Evolutionary conservation across 148 eudicot species (phyloP), one percentile per base, ranked within the genome.

Genomic region (Persicaria maculosa): DNA sequence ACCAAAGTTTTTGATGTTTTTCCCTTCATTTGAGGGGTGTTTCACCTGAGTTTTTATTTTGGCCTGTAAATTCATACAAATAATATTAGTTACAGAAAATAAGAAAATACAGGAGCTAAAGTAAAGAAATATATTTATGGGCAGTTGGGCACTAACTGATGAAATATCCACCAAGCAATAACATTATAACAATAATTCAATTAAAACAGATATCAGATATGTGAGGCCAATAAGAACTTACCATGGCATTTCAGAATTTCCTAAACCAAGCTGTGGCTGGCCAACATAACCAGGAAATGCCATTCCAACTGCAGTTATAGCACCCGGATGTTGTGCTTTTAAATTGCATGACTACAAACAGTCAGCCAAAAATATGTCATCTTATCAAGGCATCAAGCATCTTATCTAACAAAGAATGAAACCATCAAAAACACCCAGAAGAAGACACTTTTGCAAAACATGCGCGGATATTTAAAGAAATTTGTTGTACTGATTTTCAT

Each of bases 261-360:
- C 94, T 74, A 77, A 65, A 68, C 97, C 97, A 71, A 69, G 83
- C 71, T 88, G 89, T 50, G 96, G 92, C 72, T 87, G 88, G 73
- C 78, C 88, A 81, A 92, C 99, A 88, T 92, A 95, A 81, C 99
- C 97, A 85, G 99, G 99, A 81, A 95, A 88, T 61, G 99, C 97
- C 96, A 95, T 90, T 78, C 97, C 99, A 80, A 92, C 88, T 73
- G 99, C 91, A 79, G 99, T 97, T 78, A 93, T 83, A 58, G 96
- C 92, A 77, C 96, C 92, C 54, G 90, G 89, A 86, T 85, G 97
- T 84, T 92, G 97, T 19, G 83, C 87, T n/a, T 31, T 94, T 93
- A 82, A 90, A 90, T 77, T 86, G 97, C 99, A 95, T 89, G 53
- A 95, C 99, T 95, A 83, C 81, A 80, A 45, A 36, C 5, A 20